Evolutionary conservation across 805 yeast species (phyloP).

Genomic region (Millerozyma miso): DNA sequence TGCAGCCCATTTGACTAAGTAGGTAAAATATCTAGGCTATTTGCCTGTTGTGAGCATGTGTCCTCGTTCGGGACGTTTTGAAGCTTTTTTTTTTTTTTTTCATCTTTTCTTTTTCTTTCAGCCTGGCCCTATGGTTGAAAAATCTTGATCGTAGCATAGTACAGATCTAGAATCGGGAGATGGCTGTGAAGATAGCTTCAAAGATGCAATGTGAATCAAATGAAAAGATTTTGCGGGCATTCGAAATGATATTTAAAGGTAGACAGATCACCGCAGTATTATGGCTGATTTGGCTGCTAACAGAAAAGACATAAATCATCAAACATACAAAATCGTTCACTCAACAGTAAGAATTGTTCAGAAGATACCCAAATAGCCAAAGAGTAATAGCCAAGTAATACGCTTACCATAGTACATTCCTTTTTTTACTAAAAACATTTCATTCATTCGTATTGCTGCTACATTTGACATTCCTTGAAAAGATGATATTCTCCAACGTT

Average conservation of each 20-base stretch:
- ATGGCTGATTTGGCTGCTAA: background rate
- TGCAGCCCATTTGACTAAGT: background rate
- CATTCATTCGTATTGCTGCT: constrained; percentile 2
- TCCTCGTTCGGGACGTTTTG: background rate
- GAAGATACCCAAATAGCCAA: no score
- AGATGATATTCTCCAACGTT: constrained; percentile 6
- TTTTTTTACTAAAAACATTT: background rate
- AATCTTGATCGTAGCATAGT: background rate
- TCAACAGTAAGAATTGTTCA: no score
- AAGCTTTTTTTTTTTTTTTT: no score
- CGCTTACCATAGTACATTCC: constrained; percentile 1
- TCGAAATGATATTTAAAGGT: background rate
- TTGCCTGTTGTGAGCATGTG: background rate
- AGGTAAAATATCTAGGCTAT: background rate
- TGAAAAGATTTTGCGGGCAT: background rate
- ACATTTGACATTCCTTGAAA: constrained; percentile 1
- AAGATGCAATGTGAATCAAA: background rate
- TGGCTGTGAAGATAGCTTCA: background rate
- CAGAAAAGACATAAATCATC: background rate
- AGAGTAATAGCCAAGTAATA: no score
- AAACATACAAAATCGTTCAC: background rate
- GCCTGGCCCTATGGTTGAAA: background rate
- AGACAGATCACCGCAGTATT: background rate
- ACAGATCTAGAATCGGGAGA: background rate
- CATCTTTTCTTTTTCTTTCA: no score